A percentile compares a stretch with the other conserved stretches of the same genome.
phyloP scores from a whole-genome alignment of 1,139 yeast species.

The Pichia sp. region DNA sequence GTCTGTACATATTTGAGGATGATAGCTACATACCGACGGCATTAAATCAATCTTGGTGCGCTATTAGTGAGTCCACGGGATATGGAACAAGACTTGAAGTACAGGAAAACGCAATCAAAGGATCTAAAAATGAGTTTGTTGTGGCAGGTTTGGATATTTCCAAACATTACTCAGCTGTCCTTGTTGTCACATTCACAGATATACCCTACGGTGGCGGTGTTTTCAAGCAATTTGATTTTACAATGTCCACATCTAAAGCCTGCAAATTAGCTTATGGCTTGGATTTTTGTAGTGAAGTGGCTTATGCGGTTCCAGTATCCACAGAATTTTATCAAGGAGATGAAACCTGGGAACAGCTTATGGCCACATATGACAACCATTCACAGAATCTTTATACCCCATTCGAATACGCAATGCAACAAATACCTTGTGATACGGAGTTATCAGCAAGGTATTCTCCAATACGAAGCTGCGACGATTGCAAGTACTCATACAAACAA shows the following conservation, averaged over 20 bases:
- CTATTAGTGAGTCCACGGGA: constrained; percentile 41
- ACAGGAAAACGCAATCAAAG: constrained; percentile 23
- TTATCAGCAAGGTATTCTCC: constrained; percentile 73
- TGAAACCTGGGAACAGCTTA: constrained; percentile 34
- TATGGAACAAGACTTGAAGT: constrained; percentile 32
- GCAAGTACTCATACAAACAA: constrained; percentile 66
- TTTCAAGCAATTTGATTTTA: constrained; percentile 55
- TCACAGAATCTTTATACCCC: constrained; percentile 56
- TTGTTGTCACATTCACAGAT: constrained; percentile 48
- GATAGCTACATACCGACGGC: constrained; percentile 38
- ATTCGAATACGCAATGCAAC: constrained; percentile 73
- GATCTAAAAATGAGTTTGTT: constrained; percentile 15
- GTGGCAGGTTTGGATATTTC: constrained; percentile 59
- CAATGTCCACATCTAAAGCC: constrained; percentile 52
- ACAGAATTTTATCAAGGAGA: constrained; percentile 22
- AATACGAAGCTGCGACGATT: constrained; percentile 64
- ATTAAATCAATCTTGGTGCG: constrained; percentile 68
- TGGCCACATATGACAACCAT: constrained; percentile 55
- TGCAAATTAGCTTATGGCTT: constrained; percentile 75
- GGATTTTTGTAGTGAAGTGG: constrained; percentile 74
- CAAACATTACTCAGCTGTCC: constrained; percentile 61
- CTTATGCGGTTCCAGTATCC: constrained; percentile 80
- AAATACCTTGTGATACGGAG: constrained; percentile 71
- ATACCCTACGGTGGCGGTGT: constrained; percentile 59
- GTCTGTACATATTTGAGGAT: constrained; percentile 46